Percentiles rank a stretch among this genome's conserved stretches.
Evolutionary conservation across 192 early-diverging fungal species (phyloP).

Genomic region (Coemansia sp.): DNA sequence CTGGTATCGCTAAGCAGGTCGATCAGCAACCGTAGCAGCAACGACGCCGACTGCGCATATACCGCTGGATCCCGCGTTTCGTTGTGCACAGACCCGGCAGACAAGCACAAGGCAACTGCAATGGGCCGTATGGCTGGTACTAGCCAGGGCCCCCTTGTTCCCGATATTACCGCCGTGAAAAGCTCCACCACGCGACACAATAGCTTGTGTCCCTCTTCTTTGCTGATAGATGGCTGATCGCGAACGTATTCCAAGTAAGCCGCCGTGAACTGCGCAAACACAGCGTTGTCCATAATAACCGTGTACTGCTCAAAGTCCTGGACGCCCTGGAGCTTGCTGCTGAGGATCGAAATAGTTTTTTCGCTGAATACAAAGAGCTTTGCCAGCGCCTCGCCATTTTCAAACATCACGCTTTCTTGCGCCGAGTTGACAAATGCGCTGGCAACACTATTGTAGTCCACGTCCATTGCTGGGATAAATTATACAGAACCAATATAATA

Average conservation of each 20-base stretch:
- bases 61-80: slow-evolving; percentile 17
- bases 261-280: slow-evolving; percentile 32
- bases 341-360: slow-evolving; percentile 13
- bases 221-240: slow-evolving; percentile 10
- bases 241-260: slow-evolving; percentile 41
- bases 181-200: slow-evolving; percentile 32
- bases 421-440: slow-evolving; percentile 43
- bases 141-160: slow-evolving; percentile 34
- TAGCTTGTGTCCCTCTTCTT: slow-evolving; percentile 15
- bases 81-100: slow-evolving; percentile 18
- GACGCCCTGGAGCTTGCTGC: slow-evolving; percentile 20
- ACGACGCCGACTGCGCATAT: slow-evolving; percentile 40
- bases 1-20: slow-evolving; percentile 31
- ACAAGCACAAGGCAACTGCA: slow-evolving; percentile 27
- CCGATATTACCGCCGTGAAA: slow-evolving; percentile 17
- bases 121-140: slow-evolving; percentile 30
- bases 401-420: slow-evolving; percentile 31
- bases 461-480: slow-evolving; percentile 18
- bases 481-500: too few relatives aligned
- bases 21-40: slow-evolving; percentile 35
- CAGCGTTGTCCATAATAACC: slow-evolving; percentile 15
- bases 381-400: slow-evolving; percentile 32
- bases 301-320: slow-evolving; percentile 38
- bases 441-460: slow-evolving; percentile 24
- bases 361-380: slow-evolving; percentile 46